phyloP scores from a whole-genome alignment of 257 asterid species.

The Solanum sparsipilum region DNA sequence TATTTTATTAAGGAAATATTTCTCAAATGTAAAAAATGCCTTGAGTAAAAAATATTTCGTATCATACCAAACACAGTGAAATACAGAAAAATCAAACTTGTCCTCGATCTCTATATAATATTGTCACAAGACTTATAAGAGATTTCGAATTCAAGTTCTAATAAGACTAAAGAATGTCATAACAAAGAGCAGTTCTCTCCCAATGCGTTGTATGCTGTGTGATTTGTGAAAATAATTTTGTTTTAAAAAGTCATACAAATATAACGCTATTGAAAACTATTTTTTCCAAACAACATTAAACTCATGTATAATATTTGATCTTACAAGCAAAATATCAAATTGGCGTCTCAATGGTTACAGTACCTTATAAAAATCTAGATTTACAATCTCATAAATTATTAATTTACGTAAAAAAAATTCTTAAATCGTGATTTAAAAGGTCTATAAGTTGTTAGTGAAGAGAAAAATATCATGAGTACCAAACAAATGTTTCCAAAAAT shows the following conservation, averaged over 20 bases:
- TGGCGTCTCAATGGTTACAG: background rate
- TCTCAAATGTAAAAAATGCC: background rate
- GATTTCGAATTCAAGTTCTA: background rate
- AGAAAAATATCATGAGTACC: background rate
- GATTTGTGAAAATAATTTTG: no score
- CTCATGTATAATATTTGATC: background rate
- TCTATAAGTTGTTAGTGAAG: background rate
- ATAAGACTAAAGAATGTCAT: background rate
- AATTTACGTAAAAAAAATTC: background rate
- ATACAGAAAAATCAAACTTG: background rate
- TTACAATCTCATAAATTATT: background rate
- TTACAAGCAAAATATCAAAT: background rate
- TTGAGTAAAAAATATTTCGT: background rate
- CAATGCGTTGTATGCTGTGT: accelerated
- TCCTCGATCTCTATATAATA: background rate
- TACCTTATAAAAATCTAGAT: background rate
- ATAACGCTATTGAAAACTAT: background rate
- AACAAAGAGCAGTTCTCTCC: background rate
- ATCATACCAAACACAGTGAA: background rate
- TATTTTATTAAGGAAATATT: background rate
- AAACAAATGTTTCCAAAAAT: background rate
- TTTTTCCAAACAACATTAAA: background rate
- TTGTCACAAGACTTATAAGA: background rate
- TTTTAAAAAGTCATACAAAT: background rate
- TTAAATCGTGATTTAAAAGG: background rate